phyloP scores from a whole-genome alignment of 345 rosid genomes.

The Rhizophora mangle region DNA sequence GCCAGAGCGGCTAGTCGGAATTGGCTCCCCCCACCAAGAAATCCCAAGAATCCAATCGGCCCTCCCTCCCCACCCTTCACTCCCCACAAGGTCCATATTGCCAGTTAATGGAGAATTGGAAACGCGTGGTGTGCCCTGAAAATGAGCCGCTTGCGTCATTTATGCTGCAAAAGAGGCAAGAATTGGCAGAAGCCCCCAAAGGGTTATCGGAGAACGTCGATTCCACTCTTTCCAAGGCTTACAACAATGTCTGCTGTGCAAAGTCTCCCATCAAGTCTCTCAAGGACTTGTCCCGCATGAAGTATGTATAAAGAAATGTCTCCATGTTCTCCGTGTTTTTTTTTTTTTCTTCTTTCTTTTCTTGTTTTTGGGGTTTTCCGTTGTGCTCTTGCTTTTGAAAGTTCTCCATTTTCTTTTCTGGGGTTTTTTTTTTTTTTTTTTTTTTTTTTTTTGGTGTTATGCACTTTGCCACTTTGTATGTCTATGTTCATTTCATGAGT shows the following conservation, averaged over 20 bases:
- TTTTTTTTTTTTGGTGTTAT: too few relatives aligned
- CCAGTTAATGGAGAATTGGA: slow-evolving; percentile 46
- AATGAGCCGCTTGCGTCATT: slow-evolving; percentile 56
- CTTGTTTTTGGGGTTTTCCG: not conserved
- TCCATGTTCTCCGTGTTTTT: not conserved
- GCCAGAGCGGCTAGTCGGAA: too few relatives aligned
- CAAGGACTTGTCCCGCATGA: slow-evolving; percentile 70
- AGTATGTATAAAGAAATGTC: slow-evolving; percentile 35
- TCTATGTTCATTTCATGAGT: too few relatives aligned
- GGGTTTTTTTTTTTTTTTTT: too few relatives aligned
- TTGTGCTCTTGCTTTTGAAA: too few relatives aligned
- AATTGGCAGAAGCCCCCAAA: slow-evolving; percentile 57
- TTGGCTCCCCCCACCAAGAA: too few relatives aligned
- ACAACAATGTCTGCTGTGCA: slow-evolving; percentile 47
- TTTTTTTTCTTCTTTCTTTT: not conserved
- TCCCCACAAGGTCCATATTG: not conserved
- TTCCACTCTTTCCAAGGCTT: slow-evolving; percentile 57
- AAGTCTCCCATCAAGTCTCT: slow-evolving; percentile 53
- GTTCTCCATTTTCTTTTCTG: too few relatives aligned
- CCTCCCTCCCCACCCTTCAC: not conserved
- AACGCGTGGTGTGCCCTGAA: slow-evolving; percentile 48
- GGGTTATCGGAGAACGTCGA: slow-evolving; percentile 68
- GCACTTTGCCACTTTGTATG: too few relatives aligned
- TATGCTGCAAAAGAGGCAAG: slow-evolving; percentile 65
- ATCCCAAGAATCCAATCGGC: too few relatives aligned